A percentile compares a stretch with the other conserved stretches of the same genome.
phyloP scores from a whole-genome alignment of 305 asterid genomes.

The Coffea humblotiana region DNA sequence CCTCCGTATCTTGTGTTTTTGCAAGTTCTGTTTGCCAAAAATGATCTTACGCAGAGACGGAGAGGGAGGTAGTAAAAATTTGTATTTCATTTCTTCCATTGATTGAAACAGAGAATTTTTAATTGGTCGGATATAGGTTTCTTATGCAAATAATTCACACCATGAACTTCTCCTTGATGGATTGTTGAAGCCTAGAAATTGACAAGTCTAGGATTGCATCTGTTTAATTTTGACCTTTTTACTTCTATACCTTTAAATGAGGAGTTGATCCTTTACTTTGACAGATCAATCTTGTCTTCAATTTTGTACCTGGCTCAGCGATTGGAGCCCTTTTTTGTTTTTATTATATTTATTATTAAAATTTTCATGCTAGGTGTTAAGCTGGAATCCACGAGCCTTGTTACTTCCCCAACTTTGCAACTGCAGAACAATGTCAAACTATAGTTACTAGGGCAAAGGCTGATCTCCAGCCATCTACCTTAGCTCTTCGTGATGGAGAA shows the following conservation, averaged over 20 bases:
- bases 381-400: conserved; percentile 85
- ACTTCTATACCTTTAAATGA: neutral
- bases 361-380: conserved; percentile 53
- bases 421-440: conserved; percentile 73
- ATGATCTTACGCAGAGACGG: neutral
- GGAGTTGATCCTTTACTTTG: conserved; percentile 7
- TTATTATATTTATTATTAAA: neutral
- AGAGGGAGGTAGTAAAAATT: neutral
- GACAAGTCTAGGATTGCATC: neutral
- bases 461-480: conserved; percentile 61
- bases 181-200: neutral
- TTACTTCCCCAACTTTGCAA: conserved; percentile 91
- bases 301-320: conserved; percentile 6
- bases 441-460: conserved; percentile 58
- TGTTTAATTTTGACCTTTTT: neutral
- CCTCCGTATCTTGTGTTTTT: neutral
- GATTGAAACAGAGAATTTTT: neutral
- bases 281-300: conserved; percentile 7
- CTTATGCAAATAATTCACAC: neutral
- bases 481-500: conserved; percentile 88
- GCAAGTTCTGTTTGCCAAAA: neutral
- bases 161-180: neutral
- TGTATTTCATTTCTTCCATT: neutral
- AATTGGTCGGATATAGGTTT: neutral
- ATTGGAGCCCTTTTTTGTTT: neutral